A percentile compares a stretch with the other conserved stretches of the same genome.
These are phyloP conservation scores for Cenchrus fungigraminus DNA, from an alignment of 176 grass and related monocot species.

Conservation along the genomic window DNA sequence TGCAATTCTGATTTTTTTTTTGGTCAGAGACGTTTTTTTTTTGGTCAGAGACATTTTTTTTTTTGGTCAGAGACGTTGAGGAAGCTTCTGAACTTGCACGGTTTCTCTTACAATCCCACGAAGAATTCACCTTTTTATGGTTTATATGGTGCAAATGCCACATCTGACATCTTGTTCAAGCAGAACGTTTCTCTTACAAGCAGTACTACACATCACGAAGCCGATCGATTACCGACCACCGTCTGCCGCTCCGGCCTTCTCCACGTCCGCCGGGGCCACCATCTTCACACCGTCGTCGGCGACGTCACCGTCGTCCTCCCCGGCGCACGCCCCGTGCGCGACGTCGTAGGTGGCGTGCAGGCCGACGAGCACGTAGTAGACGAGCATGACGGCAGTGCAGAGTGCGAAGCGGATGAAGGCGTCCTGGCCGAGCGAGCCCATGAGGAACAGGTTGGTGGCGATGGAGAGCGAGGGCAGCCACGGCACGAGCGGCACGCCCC, in stretches of 20 bases:
- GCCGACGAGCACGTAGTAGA: constrained; percentile 88
- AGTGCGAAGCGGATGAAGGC: constrained; percentile 79
- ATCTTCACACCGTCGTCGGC: neutral
- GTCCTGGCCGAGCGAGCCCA: constrained; percentile 75
- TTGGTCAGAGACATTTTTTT: no score
- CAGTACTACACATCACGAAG: neutral
- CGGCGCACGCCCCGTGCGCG: constrained; percentile 53
- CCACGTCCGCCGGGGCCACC: constrained; percentile 38
- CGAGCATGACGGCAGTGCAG: constrained; percentile 75
- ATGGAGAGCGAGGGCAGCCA: constrained; percentile 97
- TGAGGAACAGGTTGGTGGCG: constrained; percentile 93
- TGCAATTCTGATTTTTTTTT: neutral
- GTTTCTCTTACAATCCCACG: neutral
- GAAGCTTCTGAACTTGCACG: neutral
- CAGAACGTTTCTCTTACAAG: neutral
- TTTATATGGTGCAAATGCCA: neutral
- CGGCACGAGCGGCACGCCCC: constrained; percentile 91
- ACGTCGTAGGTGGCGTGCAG: constrained; percentile 93
- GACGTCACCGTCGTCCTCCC: neutral
- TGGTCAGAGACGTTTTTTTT: neutral
- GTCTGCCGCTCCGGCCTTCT: constrained; percentile 28
- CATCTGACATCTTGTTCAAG: neutral
- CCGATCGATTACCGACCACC: neutral
- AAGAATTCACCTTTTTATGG: no score
- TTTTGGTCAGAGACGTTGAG: neutral